Conservation (phyloP, 192 early-diverging fungal genomes). For the Podila verticillata region DNA sequence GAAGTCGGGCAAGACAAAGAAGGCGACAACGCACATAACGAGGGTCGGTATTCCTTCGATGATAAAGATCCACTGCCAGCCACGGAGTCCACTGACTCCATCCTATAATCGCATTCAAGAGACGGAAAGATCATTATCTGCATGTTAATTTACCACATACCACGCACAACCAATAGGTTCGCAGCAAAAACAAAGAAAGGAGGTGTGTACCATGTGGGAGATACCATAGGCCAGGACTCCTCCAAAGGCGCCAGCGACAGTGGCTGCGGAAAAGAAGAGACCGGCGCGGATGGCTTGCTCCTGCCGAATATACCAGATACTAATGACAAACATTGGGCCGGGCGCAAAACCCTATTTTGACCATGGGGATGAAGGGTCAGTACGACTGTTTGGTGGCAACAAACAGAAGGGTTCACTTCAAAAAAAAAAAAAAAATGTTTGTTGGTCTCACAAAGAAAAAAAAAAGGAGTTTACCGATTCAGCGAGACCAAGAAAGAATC, state of each 20-base stretch:
- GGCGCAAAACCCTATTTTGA: neutral
- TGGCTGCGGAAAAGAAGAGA: conserved; percentile 53
- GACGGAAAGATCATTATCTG: too few relatives aligned
- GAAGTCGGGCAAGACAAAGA: conserved; percentile 54
- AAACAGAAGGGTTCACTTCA: too few relatives aligned
- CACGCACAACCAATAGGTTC: too few relatives aligned
- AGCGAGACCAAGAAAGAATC: conserved; percentile 63
- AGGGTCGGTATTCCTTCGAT: conserved; percentile 61
- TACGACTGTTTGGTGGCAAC: too few relatives aligned
- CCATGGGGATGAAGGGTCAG: too few relatives aligned
- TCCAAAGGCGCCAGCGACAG: conserved; percentile 61
- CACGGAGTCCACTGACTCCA: conserved; percentile 40
- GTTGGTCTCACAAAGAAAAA: neutral
- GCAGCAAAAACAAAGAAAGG: too few relatives aligned
- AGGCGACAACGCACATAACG: conserved; percentile 18
- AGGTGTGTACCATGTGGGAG: conserved; percentile 3
- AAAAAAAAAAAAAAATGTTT: too few relatives aligned
- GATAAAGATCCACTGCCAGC: conserved; percentile 69
- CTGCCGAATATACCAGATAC: conserved; percentile 58
- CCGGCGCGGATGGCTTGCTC: conserved; percentile 61
- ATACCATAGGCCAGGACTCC: conserved; percentile 69
- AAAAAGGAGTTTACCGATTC: conserved; percentile 42
- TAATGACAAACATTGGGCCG: conserved; percentile 19
- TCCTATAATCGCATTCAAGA: conserved; percentile 31
- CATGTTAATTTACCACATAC: too few relatives aligned